Percentiles rank a stretch among this genome's conserved stretches.
Evolutionary conservation across 169 alveolate genomes (phyloP).

Genomic region (Cryptosporidium parvum): DNA sequence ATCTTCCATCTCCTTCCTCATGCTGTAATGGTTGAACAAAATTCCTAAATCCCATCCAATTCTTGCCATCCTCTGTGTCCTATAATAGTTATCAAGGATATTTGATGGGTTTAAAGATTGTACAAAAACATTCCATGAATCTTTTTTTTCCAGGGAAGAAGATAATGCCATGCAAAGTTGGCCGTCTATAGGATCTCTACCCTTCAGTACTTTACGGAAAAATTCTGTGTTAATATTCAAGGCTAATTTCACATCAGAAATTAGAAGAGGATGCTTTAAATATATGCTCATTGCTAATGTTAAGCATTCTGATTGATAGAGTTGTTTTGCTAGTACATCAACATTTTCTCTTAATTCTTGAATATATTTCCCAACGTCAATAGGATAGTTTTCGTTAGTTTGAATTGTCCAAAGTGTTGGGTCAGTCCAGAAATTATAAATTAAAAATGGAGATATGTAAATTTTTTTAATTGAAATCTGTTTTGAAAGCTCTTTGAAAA

Average conservation of each 20-base stretch:
- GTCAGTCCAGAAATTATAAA: slow-evolving; percentile 15
- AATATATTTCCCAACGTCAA: background rate
- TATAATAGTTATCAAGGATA: slow-evolving; percentile 61
- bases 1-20: slow-evolving; percentile 75
- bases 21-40: slow-evolving; percentile 61
- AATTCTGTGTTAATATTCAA: slow-evolving; percentile 36
- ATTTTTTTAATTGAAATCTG: slow-evolving; percentile 30
- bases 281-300: slow-evolving; percentile 51
- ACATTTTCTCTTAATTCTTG: slow-evolving; percentile 10
- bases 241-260: slow-evolving; percentile 2
- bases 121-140: slow-evolving; percentile 71
- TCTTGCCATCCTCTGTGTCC: slow-evolving; percentile 76
- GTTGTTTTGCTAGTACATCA: slow-evolving; percentile 17
- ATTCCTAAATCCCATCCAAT: slow-evolving; percentile 76
- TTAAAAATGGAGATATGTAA: slow-evolving; percentile 21
- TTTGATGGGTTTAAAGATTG: slow-evolving; percentile 70
- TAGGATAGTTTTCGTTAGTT: background rate
- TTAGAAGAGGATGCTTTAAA: slow-evolving; percentile 38
- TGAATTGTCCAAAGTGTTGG: slow-evolving; percentile 54
- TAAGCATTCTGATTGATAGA: slow-evolving; percentile 57
- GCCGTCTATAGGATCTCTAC: slow-evolving; percentile 75
- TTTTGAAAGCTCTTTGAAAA: slow-evolving; percentile 32
- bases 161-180: slow-evolving; percentile 69
- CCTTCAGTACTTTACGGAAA: slow-evolving; percentile 68
- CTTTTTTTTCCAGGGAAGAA: slow-evolving; percentile 51